Base-by-base conservation (phyloP, 2,329 filamentous ascomycete species). In the Penicillium concentricum region DNA sequence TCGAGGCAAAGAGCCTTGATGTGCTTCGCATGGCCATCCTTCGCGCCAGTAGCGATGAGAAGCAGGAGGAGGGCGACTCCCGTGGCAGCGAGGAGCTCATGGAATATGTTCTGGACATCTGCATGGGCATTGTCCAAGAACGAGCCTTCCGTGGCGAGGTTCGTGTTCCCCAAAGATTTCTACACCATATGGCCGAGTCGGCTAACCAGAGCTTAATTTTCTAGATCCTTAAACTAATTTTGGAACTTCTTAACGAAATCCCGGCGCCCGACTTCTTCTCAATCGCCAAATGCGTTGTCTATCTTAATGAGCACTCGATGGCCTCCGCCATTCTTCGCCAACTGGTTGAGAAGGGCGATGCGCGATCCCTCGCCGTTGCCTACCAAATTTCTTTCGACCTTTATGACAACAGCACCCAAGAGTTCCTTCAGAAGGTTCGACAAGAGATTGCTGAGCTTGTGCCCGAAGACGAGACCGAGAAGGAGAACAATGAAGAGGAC, bases 331-430 rank as follows among this genome's bases (percentile, higher is more conserved):
- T 99, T 76, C 84, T 99, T 41, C 84, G 84, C 50, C 87, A 91
- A 65, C 83, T 99, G 22, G 87, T 97, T 10, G 83, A 89, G 59
- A 89, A 89, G 62, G 90, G 87, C 6, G 90, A 96, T 64, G 82
- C 86, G 49, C 86, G 86, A 58, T 92, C 91, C 0, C 84, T 91
- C 16, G 90, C 92, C 20, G 88, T 91, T 48, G 94, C 94, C 18
- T 99, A 97, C 74, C 94, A 99, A 73, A 96, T 99, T 56, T 94
- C 93, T 1, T 99, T 99, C 69, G 94, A 99, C 69, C 82, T 99
- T 6, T 97, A 97, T 75, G 94, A 99, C 77, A 99, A 99, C 70
- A 94, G 94, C 65, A 97, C 94, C 0, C 94, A 99, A 69, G 94
- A 97, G 72, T 99, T 99, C 68, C 77, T 99, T 24, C 87, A 87